These are phyloP conservation scores for Monilinia fructicola DNA, from an alignment of 2,329 filamentous ascomycete species.

Conservation along the genomic window DNA sequence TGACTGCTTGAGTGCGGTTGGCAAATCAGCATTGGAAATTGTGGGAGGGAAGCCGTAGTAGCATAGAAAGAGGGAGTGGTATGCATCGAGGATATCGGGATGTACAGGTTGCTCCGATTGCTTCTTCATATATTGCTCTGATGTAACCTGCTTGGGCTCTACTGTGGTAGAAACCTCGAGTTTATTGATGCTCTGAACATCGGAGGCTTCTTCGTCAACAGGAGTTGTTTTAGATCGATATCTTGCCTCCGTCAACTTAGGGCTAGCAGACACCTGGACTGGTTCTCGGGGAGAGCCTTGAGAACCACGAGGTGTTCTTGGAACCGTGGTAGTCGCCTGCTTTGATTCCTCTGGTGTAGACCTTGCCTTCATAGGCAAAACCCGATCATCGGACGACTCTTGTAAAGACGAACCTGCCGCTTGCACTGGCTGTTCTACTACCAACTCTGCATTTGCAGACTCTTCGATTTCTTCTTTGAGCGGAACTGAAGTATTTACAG, in stretches of 20 bases:
- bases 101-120: neutral
- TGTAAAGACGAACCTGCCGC: neutral
- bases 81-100: slow-evolving; percentile 17
- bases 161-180: neutral
- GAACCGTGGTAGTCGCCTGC: neutral
- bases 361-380: neutral
- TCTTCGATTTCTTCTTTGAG: neutral
- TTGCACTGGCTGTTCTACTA: neutral
- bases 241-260: neutral
- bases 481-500: neutral
- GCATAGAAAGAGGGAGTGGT: slow-evolving; percentile 30
- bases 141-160: neutral
- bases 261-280: neutral
- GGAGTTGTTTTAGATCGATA: too few relatives aligned
- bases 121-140: too few relatives aligned
- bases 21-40: slow-evolving; percentile 25
- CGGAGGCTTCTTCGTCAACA: neutral
- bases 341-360: neutral
- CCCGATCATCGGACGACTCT: neutral
- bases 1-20: slow-evolving; percentile 26
- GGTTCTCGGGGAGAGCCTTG: neutral
- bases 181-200: neutral
- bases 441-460: neutral
- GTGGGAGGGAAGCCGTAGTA: slow-evolving; percentile 25
- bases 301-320: neutral